Evolutionary conservation across 495 filamentous ascomycete genomes (phyloP).

Genomic region (Trichodelitschia bisporula): DNA sequence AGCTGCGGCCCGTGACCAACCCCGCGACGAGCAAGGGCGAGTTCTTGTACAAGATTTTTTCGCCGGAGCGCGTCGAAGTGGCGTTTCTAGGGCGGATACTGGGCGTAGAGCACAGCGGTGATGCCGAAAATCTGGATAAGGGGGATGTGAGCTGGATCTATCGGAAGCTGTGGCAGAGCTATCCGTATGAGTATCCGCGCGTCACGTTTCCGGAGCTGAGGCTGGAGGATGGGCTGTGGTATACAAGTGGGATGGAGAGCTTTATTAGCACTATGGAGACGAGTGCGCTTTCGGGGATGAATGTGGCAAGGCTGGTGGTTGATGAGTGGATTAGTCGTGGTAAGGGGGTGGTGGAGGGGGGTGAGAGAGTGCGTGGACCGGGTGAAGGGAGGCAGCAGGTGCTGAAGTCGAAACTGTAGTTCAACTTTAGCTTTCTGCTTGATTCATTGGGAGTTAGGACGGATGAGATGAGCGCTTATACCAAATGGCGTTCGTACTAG

Average conservation of each 20-base stretch:
- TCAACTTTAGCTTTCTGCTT: too few relatives aligned
- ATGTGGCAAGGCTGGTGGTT: constrained; percentile 60
- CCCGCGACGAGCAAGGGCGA: constrained; percentile 23
- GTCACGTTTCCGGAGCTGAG: constrained; percentile 68
- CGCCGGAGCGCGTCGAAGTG: constrained; percentile 36
- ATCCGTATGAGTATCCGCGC: constrained; percentile 60
- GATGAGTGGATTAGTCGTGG: constrained; percentile 25
- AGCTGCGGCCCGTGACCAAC: constrained; percentile 27
- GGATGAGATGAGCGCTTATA: too few relatives aligned
- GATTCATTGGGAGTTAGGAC: too few relatives aligned
- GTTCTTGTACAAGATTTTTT: constrained; percentile 93
- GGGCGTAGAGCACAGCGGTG: constrained; percentile 8
- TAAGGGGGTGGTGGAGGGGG: neutral
- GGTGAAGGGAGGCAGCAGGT: too few relatives aligned
- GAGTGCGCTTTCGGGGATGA: constrained; percentile 82
- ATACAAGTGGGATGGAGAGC: constrained; percentile 79
- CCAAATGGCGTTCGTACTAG: too few relatives aligned
- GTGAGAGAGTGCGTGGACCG: too few relatives aligned
- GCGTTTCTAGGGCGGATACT: constrained; percentile 33
- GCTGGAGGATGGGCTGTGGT: constrained; percentile 48
- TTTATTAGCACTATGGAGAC: constrained; percentile 99
- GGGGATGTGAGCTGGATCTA: constrained; percentile 55
- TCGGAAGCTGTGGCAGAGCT: constrained; percentile 52
- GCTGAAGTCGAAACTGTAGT: too few relatives aligned
- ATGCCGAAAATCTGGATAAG: constrained; percentile 30